Base-by-base conservation (phyloP, 116 monocot genomes). In the Cymodocea nodosa region DNA sequence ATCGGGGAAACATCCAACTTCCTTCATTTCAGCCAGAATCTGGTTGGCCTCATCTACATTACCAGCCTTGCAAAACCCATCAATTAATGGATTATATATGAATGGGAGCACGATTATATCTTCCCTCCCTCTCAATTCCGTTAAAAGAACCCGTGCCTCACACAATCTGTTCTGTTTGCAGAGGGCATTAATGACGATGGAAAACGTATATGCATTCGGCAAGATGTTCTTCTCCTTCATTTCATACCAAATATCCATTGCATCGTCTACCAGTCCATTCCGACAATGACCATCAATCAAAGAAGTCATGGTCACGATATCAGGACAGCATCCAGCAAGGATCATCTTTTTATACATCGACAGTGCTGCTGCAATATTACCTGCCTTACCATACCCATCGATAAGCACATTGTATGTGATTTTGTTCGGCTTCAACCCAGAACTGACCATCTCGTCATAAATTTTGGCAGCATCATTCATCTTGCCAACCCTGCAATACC, bases 391-490 rank as follows among this genome's bases (percentile, higher is more conserved):
- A 70, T 83, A 93, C 1, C 89, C 93, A 80, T 93, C 72, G 50
- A 93, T 93, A 63, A 93, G 77, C 49, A 85, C 82, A 80, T 88
- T 93, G 75, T 81, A 93, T 7, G 83, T 93, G 22, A 93, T 49
- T 14, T 25, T 54, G 52, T 70, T 88, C 23, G 93, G 93, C 35
- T 40, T 76, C 10, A 83, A 75, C 48, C 85, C 89, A 2, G 4
- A 69, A 10, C 15, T 54, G 51, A 79, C 44, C 93, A 93, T 93
- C 25, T 88, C 85, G 62, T 51, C 60, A 36, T 85, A 81, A 53
- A 88, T 69, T 15, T 20, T 30, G 54, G 60, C 35, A 6, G 93
- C 88, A 17, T 85, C 75, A 20, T 75, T 36, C 85, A 85, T 83
- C 76, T 58, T 74, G 24, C 88, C 81, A 67, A 66, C 30, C 69